Base-by-base conservation (phyloP, 371 early-diverging fungal species). In the Mortierella polycephala region DNA sequence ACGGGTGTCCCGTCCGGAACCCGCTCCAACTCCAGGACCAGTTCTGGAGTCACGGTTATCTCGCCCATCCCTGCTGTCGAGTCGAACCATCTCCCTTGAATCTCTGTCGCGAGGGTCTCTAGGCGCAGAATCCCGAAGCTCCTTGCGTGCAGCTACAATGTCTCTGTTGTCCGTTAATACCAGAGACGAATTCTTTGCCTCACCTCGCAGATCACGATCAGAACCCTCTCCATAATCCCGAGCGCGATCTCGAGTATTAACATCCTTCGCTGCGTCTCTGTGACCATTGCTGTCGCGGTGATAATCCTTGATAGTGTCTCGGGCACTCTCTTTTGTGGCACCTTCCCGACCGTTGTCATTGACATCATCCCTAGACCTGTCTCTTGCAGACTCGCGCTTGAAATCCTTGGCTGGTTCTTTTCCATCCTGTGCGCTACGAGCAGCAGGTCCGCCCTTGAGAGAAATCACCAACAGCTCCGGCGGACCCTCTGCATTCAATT, bases 51-150 rank as follows among this genome's bases (percentile, higher is more conserved):
- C 69, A 7, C 75, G 69, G 12, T n/a, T 9, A 12, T 75, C 75
- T 1, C 75, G 61, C 13, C 68, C 62, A 49, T 71, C 71, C 13
- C 64, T 59, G 11, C 61, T 55, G 49, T 74, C 67, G 1, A 42
- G 51, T 13, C 53, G 60, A n/a, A 50, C 44, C 49, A 56, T 20
- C 0, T 74, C 74, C 3, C 67, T 21, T 30, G 52, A 44, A 8
- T 67, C 77, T 51, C 75, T 47, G 12, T 76, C 77, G 1, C 77
- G 71, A 44, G 71, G 71, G 44, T 76, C 77, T 46, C 77, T 60
- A 7, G 75, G 75, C 0, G 75, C 75, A 21, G 68, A 67, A 45
- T 76, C 71, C 2, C 77, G 60, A 46, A 76, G 57, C n/a, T 75
- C 75, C 52, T 70, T 69, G 11, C 75, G 61, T 16, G 62, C 65